Percentiles rank a stretch among this genome's conserved stretches.
phyloP scores from a whole-genome alignment of 805 yeast genomes.

The Suhomyces sp. region DNA sequence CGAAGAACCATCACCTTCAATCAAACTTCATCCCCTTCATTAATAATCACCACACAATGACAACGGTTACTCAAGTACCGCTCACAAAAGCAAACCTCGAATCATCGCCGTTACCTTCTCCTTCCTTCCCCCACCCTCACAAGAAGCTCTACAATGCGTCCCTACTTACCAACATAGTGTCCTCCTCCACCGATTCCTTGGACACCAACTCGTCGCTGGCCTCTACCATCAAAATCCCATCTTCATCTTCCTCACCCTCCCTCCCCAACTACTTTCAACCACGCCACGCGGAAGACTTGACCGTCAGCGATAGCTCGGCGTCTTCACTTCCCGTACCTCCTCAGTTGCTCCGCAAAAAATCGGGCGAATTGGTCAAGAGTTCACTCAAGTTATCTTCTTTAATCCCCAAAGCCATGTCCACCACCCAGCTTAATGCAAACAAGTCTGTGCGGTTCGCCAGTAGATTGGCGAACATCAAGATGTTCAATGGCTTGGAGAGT shows the following conservation, averaged over 20 bases:
- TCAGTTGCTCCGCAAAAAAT: slow-evolving; percentile 14
- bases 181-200: slow-evolving; percentile 12
- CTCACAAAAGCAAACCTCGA: too few species aligned
- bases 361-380: slow-evolving; percentile 25
- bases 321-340: slow-evolving; percentile 5
- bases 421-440: slow-evolving; percentile 22
- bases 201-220: slow-evolving; percentile 10
- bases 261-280: slow-evolving; percentile 8
- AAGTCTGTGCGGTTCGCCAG: slow-evolving; percentile 68
- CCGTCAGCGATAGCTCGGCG: too few species aligned
- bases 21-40: too few species aligned
- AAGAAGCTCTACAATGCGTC: slow-evolving; percentile 5
- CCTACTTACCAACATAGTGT: background rate
- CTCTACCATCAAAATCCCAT: slow-evolving; percentile 13
- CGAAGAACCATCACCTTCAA: too few species aligned
- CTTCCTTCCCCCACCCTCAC: background rate
- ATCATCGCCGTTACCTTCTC: slow-evolving; percentile 2
- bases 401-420: slow-evolving; percentile 23
- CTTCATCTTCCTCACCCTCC: slow-evolving; percentile 4
- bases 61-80: slow-evolving; percentile 1
- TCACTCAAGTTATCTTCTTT: slow-evolving; percentile 23
- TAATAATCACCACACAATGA: too few species aligned
- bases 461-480: slow-evolving; percentile 59
- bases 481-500: slow-evolving; percentile 58
- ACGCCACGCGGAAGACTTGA: background rate